phyloP scores from a whole-genome alignment of 768 basidiomycete genomes.

The Termitomyces sp. region DNA sequence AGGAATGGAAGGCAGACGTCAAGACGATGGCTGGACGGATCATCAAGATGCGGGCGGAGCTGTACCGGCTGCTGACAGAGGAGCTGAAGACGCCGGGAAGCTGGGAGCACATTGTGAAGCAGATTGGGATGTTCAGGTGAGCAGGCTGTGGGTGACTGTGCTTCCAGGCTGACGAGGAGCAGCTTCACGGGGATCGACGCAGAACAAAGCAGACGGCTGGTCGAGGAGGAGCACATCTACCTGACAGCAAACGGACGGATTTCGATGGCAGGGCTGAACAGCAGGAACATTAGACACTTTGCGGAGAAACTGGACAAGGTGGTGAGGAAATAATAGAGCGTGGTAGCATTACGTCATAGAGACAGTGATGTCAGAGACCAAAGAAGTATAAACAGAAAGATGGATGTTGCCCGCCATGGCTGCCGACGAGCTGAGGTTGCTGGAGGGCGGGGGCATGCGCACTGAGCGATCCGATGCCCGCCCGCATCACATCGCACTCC shows the following conservation, averaged over 20 bases:
- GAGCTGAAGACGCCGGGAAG: conserved; percentile 84
- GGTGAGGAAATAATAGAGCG: conserved; percentile 27
- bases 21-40: conserved; percentile 91
- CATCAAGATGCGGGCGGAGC: conserved; percentile 82
- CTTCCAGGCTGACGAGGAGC: background rate
- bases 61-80: conserved; percentile 68
- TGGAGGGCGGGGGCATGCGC: background rate
- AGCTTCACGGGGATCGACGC: conserved; percentile 82
- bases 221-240: conserved; percentile 76
- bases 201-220: conserved; percentile 61
- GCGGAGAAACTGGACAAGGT: conserved; percentile 65
- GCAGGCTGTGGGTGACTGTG: conserved; percentile 4
- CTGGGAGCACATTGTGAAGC: conserved; percentile 94
- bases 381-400: conserved; percentile 13
- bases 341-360: conserved; percentile 24
- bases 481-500: conserved; percentile 29
- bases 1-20: conserved; percentile 89
- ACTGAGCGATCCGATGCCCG: background rate
- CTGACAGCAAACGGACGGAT: conserved; percentile 86
- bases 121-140: conserved; percentile 98
- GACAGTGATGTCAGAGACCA: conserved; percentile 29
- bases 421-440: conserved; percentile 3
- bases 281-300: conserved; percentile 70
- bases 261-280: conserved; percentile 92
- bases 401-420: conserved; percentile 14